Percentiles rank a stretch among this genome's conserved stretches.
Conservation (phyloP, 2,329 filamentous ascomycete genomes). For the Corynespora cassiicola region DNA sequence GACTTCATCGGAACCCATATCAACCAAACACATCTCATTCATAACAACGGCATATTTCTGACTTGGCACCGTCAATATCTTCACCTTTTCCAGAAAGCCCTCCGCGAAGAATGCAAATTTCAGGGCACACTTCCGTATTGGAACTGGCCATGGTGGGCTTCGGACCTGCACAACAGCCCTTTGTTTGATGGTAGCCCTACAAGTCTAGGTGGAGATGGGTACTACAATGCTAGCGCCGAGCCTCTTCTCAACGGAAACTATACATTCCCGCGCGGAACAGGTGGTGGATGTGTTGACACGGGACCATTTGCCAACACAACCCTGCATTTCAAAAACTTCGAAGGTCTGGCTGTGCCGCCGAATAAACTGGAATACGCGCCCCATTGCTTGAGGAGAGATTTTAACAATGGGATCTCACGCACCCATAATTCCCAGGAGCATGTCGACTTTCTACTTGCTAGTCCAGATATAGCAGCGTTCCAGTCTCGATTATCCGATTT, state of each 20-base stretch:
- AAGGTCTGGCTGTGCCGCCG: conserved; percentile 40
- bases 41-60: conserved; percentile 26
- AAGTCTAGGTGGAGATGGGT: conserved; percentile 55
- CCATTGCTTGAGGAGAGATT: no score
- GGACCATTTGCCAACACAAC: conserved; percentile 58
- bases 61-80: conserved; percentile 47
- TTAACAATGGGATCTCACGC: no score
- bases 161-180: conserved; percentile 51
- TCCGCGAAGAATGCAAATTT: conserved; percentile 49
- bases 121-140: conserved; percentile 51
- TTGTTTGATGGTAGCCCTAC: conserved; percentile 63
- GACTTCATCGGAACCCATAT: conserved; percentile 34
- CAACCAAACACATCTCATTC: conserved; percentile 23
- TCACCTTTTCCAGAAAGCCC: conserved; percentile 43
- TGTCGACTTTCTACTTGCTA: no score
- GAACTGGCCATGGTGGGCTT: conserved; percentile 57
- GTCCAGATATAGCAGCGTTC: no score
- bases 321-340: conserved; percentile 40
- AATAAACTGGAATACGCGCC: no score
- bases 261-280: conserved; percentile 54
- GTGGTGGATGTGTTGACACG: conserved; percentile 61
- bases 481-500: no score
- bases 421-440: no score
- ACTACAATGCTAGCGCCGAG: conserved; percentile 32
- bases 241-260: conserved; percentile 24